Base-by-base conservation (phyloP, 768 basidiomycete species). In the Psilocybe cubensis region DNA sequence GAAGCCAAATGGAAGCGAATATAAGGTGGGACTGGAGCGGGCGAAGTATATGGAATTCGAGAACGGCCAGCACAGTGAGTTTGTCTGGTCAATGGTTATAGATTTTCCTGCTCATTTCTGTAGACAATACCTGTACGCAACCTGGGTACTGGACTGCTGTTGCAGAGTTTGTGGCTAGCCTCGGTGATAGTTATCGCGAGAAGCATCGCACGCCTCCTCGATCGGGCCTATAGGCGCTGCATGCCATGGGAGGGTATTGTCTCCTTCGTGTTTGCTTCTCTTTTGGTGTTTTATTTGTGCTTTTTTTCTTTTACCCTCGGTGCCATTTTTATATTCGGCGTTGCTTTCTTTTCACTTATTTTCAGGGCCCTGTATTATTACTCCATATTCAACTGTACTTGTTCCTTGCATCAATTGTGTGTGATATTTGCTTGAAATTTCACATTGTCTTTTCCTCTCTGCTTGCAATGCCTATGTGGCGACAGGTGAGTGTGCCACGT, bases 31-130 rank as follows among this genome's bases (percentile, higher is more conserved):
- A 0, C 53, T 79, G 52, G 83, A 84, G 69, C 74, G 79, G 43
- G 84, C 83, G 24, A 80, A 76, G 63, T 86, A 79, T 61, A 71
- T 84, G 56, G 81, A 86, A 54, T 86, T 86, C 60, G 71, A 77
- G n/a, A 12, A 66, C 24, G 85, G 85, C 17, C 70, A 72, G 9
- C 86, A 87, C 58, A 87, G 85, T 87, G 75, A 69, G 63, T 63
- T 40, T 23, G 31, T 50, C 29, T 56, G 18, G 1, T 29, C 18
- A 14, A 45, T 18, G 40, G 1, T 27, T 50, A 25, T 21, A 48
- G 18, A 33, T 41, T 42, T 45, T 35, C 18, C n/a, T n/a, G 28
- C n/a, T 7, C 18, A 33, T 24, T 23, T 53, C 27, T 43, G 43
- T 42, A 70, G 69, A 70, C 51, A 64, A 70, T 54, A 69, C 69